Base-by-base conservation (phyloP, 208 protist species). In the Plasmodiophora brassicae region DNA sequence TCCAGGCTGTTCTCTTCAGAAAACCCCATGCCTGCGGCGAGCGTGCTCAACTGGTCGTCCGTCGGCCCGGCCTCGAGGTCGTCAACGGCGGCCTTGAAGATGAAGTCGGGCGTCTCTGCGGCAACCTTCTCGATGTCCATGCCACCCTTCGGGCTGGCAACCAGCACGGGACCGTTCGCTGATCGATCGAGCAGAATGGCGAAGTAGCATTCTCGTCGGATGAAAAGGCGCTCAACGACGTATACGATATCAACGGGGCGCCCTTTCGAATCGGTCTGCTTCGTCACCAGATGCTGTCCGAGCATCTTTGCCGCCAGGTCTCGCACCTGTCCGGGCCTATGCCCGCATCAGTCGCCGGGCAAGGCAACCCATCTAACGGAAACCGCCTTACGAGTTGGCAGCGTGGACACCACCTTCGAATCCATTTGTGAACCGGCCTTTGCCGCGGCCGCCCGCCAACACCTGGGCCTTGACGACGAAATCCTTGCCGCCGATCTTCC, bases 61-160 rank as follows among this genome's bases (percentile, higher is more conserved):
- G 71, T 85, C 43, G 98, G 91, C 25, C 97, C 97, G 85, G 96
- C 95, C 41, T 94, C 93, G 84, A 98, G 94, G 91, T 97, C 96
- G 46, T 98, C 94, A 1, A 89, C 60, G 39, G 65, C 41, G 41
- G 35, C 95, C 83, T 94, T 97, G 92, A 97, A 96, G 91, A 99
- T 98, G 88, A 94, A 94, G 65, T 98, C 96, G 36, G 97, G 97
- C 85, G 93, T 93, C 43, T 93, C 94, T 84, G 94, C 93, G 46
- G 98, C 97, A 45, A 99, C 96, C 86, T 97, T 95, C 93, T 99
- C 98, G 90, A 99, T 99, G 89, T 97, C 96, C 93, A 98, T 98
- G 88, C 97, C 97, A 85, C 97, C 98, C 91, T 99, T 92, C 39
- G 96, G 93, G 89, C 95, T 97, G 57, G 93, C 94, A 10, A 96